phyloP scores from a whole-genome alignment of 495 filamentous ascomycete species.

The Penicillium herquei region DNA sequence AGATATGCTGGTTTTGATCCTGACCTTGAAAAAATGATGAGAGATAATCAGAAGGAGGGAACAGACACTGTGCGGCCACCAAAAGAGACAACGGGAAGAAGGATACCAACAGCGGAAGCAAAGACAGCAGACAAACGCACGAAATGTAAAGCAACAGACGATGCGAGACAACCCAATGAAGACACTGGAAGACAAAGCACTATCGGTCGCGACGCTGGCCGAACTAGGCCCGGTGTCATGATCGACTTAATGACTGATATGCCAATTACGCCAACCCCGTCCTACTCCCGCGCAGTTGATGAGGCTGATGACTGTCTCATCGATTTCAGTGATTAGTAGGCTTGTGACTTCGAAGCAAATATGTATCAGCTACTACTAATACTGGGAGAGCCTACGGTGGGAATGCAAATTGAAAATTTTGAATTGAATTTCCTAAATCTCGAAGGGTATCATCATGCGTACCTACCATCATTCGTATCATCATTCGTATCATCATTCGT shows the following conservation, averaged over 20 bases:
- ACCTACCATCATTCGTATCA: too few relatives aligned
- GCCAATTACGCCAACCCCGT: not conserved
- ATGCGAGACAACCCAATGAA: too few relatives aligned
- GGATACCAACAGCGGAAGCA: not conserved
- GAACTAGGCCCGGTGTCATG: not conserved
- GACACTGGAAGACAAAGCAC: too few relatives aligned
- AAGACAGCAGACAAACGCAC: not conserved
- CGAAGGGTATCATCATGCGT: too few relatives aligned
- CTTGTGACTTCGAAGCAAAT: too few relatives aligned
- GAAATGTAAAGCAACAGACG: too few relatives aligned
- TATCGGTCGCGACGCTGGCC: too few relatives aligned
- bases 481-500: too few relatives aligned
- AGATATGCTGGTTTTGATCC: conserved; percentile 8
- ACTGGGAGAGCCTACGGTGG: too few relatives aligned
- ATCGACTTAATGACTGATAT: not conserved
- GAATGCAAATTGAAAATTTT: too few relatives aligned
- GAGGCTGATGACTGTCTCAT: not conserved
- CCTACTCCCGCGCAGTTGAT: not conserved
- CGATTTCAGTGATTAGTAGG: not conserved
- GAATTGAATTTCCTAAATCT: too few relatives aligned
- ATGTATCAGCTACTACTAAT: too few relatives aligned
- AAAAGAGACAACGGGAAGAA: not conserved
- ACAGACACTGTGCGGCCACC: not conserved
- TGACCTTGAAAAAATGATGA: conserved; percentile 13
- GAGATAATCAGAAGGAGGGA: conserved; percentile 1